phyloP scores from a whole-genome alignment of 208 protist species.

The Leishmania major region DNA sequence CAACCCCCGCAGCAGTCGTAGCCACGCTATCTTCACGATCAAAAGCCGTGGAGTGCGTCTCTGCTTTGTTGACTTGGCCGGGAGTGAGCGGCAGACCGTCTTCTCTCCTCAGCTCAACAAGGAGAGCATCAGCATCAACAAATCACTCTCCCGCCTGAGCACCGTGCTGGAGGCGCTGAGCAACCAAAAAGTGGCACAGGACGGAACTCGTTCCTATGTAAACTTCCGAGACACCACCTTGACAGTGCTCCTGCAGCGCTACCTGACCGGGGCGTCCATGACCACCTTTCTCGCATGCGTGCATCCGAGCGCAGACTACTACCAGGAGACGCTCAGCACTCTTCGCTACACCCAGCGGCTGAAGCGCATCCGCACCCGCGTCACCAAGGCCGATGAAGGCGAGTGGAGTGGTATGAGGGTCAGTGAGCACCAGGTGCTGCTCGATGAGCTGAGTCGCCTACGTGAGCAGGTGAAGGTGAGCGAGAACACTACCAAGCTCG shows the following conservation, averaged over 20 bases:
- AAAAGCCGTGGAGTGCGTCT: constrained; percentile 76
- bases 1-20: constrained; percentile 92
- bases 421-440: constrained; percentile 49
- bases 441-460: constrained; percentile 64
- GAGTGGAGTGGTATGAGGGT: constrained; percentile 44
- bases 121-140: constrained; percentile 92
- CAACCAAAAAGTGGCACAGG: constrained; percentile 40
- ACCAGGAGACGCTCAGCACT: constrained; percentile 83
- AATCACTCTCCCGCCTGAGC: constrained; percentile 85
- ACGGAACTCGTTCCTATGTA: constrained; percentile 62
- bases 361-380: constrained; percentile 70
- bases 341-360: constrained; percentile 88
- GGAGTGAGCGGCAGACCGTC: constrained; percentile 82
- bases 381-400: constrained; percentile 25
- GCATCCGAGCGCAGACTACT: constrained; percentile 62
- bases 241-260: constrained; percentile 88
- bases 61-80: constrained; percentile 90
- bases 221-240: constrained; percentile 90
- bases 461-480: constrained; percentile 46
- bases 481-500: constrained; percentile 22
- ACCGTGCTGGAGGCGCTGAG: constrained; percentile 89
- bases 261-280: constrained; percentile 76
- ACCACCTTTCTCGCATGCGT: constrained; percentile 91
- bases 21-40: constrained; percentile 93
- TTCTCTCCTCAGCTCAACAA: constrained; percentile 87